A percentile compares a stretch with the other conserved stretches of the same genome.
Conservation (phyloP, 2,329 filamentous ascomycete species). For the Pseudonectria buxi region DNA sequence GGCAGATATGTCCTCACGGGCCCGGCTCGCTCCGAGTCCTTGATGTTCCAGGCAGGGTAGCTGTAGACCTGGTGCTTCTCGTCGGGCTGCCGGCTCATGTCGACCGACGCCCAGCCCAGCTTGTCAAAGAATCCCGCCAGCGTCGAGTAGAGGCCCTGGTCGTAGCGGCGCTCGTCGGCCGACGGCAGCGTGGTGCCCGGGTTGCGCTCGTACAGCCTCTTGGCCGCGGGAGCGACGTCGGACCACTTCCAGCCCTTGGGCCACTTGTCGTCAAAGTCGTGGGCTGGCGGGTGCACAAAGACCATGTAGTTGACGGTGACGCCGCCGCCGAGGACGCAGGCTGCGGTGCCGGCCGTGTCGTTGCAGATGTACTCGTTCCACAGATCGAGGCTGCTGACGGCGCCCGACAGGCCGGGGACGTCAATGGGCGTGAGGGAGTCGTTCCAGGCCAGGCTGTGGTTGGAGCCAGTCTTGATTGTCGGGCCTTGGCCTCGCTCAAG, state of each 20-base stretch:
- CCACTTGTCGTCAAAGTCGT: conserved; percentile 66
- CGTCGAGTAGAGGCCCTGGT: conserved; percentile 58
- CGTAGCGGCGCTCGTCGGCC: conserved; percentile 57
- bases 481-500: conserved; percentile 53
- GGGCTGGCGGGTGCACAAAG: conserved; percentile 58
- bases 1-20: conserved; percentile 67
- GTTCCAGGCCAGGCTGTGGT: conserved; percentile 54
- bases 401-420: conserved; percentile 50
- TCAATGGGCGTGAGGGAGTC: conserved; percentile 61
- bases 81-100: conserved; percentile 51
- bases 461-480: conserved; percentile 56
- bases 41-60: conserved; percentile 62
- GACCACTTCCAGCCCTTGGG: conserved; percentile 58
- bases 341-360: conserved; percentile 34
- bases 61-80: conserved; percentile 60
- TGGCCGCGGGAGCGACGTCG: conserved; percentile 51
- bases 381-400: conserved; percentile 58
- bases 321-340: conserved; percentile 61
- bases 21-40: conserved; percentile 57
- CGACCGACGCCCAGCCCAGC: conserved; percentile 58
- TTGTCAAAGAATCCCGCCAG: conserved; percentile 50
- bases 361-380: conserved; percentile 40
- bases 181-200: conserved; percentile 52
- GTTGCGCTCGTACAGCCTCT: conserved; percentile 52
- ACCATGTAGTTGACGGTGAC: conserved; percentile 60